Percentiles rank a stretch among this genome's conserved stretches.
Conservation (phyloP, 768 basidiomycete genomes). For the Trichaptum fuscoviolaceum region DNA sequence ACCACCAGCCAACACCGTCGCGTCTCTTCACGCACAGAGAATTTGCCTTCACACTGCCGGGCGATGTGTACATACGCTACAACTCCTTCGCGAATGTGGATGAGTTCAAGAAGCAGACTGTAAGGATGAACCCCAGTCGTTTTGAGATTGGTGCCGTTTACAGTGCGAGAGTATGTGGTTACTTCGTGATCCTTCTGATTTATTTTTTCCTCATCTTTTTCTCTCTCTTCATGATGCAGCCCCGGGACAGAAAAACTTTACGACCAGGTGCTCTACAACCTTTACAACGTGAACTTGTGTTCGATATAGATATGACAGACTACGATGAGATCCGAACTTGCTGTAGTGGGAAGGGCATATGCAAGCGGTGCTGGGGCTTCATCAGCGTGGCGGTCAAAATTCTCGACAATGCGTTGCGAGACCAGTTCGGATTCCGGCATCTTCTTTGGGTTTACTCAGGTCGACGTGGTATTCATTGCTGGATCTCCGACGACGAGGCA, state of each 20-base stretch:
- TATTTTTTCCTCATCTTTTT: too few species aligned
- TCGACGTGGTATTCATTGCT: constrained; percentile 95
- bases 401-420: constrained; percentile 69
- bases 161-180: constrained; percentile 65
- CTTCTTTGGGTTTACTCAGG: constrained; percentile 99
- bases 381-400: constrained; percentile 90
- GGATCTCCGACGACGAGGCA: constrained; percentile 89
- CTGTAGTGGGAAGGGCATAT: constrained; percentile 88
- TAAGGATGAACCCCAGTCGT: constrained; percentile 79
- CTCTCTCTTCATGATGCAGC: constrained; percentile 43
- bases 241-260: constrained; percentile 82
- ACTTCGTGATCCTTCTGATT: not conserved
- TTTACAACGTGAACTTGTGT: constrained; percentile 84
- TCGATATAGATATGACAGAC: constrained; percentile 99
- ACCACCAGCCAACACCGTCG: constrained; percentile 78
- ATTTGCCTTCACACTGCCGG: constrained; percentile 88
- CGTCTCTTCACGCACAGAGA: constrained; percentile 90
- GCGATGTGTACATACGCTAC: constrained; percentile 92
- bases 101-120: constrained; percentile 88
- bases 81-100: constrained; percentile 82
- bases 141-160: constrained; percentile 98
- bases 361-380: constrained; percentile 90
- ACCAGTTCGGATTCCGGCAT: constrained; percentile 87
- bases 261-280: constrained; percentile 67
- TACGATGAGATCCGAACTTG: constrained; percentile 95